A percentile compares a stretch with the other conserved stretches of the same genome.
phyloP scores from a whole-genome alignment of 1,284 basidiomycete genomes.

The Leccinum brunneo-olivaceum region DNA sequence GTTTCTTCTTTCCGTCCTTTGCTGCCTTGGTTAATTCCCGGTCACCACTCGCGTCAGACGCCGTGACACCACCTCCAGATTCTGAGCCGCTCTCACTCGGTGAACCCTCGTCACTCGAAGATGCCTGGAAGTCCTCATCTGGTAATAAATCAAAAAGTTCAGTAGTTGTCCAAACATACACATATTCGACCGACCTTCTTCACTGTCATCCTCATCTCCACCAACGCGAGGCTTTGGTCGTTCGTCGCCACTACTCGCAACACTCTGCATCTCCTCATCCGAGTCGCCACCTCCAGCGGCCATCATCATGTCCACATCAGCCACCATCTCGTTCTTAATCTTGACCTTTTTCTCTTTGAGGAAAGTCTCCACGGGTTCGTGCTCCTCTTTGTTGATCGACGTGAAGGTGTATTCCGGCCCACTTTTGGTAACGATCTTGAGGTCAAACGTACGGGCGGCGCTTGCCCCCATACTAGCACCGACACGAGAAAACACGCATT shows the following conservation, averaged over 20 bases:
- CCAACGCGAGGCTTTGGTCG: slow-evolving; percentile 46
- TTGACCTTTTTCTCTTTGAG: slow-evolving; percentile 87
- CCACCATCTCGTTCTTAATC: slow-evolving; percentile 94
- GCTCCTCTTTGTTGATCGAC: slow-evolving; percentile 94
- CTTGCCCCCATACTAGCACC: slow-evolving; percentile 81
- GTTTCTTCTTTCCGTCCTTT: slow-evolving; percentile 39
- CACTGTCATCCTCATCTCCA: slow-evolving; percentile 70
- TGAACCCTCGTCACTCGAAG: slow-evolving; percentile 78
- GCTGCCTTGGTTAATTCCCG: slow-evolving; percentile 49
- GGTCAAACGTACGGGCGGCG: slow-evolving; percentile 90
- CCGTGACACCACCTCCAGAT: slow-evolving; percentile 53
- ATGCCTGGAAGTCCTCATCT: slow-evolving; percentile 87
- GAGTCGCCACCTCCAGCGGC: slow-evolving; percentile 68
- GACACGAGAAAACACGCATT: slow-evolving; percentile 91
- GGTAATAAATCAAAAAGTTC: slow-evolving; percentile 9
- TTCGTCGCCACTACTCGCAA: slow-evolving; percentile 65
- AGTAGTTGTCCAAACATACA: not conserved
- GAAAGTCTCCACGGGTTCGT: slow-evolving; percentile 80
- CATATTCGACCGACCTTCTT: slow-evolving; percentile 59
- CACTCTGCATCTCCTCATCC: slow-evolving; percentile 82
- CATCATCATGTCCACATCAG: slow-evolving; percentile 72
- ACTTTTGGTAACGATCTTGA: slow-evolving; percentile 82
- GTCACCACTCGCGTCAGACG: slow-evolving; percentile 75
- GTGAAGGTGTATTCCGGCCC: slow-evolving; percentile 86
- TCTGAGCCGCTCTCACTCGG: slow-evolving; percentile 72